Conservation (phyloP, 1,284 basidiomycete species). For the Ustilago shanxiensis region DNA sequence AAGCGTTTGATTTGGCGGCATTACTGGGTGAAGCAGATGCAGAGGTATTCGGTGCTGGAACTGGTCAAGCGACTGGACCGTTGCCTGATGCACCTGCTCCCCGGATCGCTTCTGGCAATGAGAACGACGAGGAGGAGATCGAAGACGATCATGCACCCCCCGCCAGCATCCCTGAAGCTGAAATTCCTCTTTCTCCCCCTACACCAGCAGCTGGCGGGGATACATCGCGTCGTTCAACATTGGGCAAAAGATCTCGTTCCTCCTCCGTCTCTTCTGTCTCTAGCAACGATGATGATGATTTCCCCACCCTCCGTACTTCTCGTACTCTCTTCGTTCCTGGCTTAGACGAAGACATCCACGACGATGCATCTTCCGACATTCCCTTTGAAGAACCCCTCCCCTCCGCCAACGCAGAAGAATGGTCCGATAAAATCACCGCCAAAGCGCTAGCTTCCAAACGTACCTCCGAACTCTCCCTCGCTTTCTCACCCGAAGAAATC, state of each 20-base stretch:
- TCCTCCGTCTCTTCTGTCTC: slow-evolving; percentile 18
- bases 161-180: not conserved
- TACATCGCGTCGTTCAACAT: slow-evolving; percentile 28
- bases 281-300: slow-evolving; percentile 19
- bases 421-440: slow-evolving; percentile 31
- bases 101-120: slow-evolving; percentile 6
- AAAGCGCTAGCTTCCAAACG: slow-evolving; percentile 26
- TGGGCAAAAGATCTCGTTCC: slow-evolving; percentile 39
- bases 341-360: slow-evolving; percentile 9
- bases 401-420: slow-evolving; percentile 3
- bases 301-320: not conserved
- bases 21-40: slow-evolving; percentile 68
- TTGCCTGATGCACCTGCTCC: slow-evolving; percentile 29
- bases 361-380: slow-evolving; percentile 5
- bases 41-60: slow-evolving; percentile 57
- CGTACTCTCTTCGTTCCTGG: slow-evolving; percentile 20
- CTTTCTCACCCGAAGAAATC: slow-evolving; percentile 43
- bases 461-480: slow-evolving; percentile 31
- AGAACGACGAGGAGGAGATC: slow-evolving; percentile 18
- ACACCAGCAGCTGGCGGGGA: slow-evolving; percentile 11
- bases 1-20: slow-evolving; percentile 66
- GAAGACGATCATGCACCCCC: slow-evolving; percentile 25
- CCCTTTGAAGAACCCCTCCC: not conserved
- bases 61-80: slow-evolving; percentile 8
- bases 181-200: not conserved